phyloP scores from a whole-genome alignment of 352 stramenopile genomes.

The Albugo candida region DNA sequence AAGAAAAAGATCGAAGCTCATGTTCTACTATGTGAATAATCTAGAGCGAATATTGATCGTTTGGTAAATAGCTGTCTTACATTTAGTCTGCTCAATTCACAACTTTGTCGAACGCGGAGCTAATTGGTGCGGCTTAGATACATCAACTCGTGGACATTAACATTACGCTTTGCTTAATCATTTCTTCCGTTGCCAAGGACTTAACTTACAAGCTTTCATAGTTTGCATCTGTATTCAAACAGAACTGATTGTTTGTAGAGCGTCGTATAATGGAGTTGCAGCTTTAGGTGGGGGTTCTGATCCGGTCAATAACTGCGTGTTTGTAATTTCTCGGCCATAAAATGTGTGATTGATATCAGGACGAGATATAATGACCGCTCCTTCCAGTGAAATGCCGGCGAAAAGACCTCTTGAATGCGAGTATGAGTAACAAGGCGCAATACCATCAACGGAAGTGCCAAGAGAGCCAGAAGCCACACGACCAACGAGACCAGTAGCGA shows the following conservation, averaged over 20 bases:
- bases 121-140: too few relatives aligned
- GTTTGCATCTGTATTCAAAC: too few relatives aligned
- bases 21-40: too few relatives aligned
- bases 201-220: too few relatives aligned
- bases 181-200: too few relatives aligned
- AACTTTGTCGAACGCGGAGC: too few relatives aligned
- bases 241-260: conserved; percentile 13
- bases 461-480: conserved; percentile 54
- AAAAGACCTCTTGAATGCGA: conserved; percentile 83
- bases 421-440: conserved; percentile 84
- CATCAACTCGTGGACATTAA: too few relatives aligned
- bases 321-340: conserved; percentile 66
- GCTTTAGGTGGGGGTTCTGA: conserved; percentile 60
- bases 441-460: conserved; percentile 51
- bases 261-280: conserved; percentile 70
- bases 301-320: conserved; percentile 51
- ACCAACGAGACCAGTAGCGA: conserved; percentile 81
- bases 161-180: too few relatives aligned
- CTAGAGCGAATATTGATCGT: too few relatives aligned
- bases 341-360: conserved; percentile 83
- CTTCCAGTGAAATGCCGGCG: conserved; percentile 76
- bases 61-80: too few relatives aligned
- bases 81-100: too few relatives aligned
- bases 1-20: too few relatives aligned
- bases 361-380: conserved; percentile 76